Base-by-base conservation (phyloP, 2,329 filamentous ascomycete genomes). In the Sporothrix pseudoabietina region DNA sequence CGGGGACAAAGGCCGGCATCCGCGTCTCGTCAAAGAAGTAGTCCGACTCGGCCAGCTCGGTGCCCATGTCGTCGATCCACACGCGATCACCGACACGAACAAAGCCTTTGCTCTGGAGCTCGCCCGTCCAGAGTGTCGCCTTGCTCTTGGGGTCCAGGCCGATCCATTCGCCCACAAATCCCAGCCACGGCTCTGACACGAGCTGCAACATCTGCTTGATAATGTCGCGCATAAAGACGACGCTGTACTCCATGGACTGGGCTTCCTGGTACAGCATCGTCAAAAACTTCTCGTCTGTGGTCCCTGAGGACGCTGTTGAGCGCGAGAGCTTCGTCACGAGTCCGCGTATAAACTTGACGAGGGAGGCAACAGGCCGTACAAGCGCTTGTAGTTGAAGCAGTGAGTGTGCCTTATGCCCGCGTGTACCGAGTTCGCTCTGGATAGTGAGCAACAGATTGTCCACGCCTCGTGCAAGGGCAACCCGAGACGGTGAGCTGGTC, bases 1-100 rank as follows among this genome's bases (percentile, higher is more conserved):
- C 80, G 0, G 90, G 87, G 61, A 97, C 85, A 76, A 96, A 96
- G 1, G 85, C 84, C 0, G 93, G 93, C 82, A 96, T 89, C 75
- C 88, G 87, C 39, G 87, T 83, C 30, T 85, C 84, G 74, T 91
- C 89, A 44, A 94, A 85, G 6, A 88, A 81, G 76, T 88, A 92
- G 75, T 92, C 88, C 1, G 85, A 79, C 30, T 89, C 87, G 54
- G 87, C 85, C 9, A 85, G 81, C 77, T 90, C 85, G 26, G 87
- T 84, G 1, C 87, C 88, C 74, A 86, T 85, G 63, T 91, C 89
- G 74, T 92, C 87, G 22, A 87, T 80, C 79, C 84, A 87, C 39
- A 84, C 81, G 70, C 85, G 84, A 26, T 84, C 83, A 49, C 88
- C 87, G 0, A 90, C 82, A 71, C 85, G 87, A 75, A 92, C 85